phyloP scores from a whole-genome alignment of 2,329 filamentous ascomycete genomes.

The Ascochyta rabiei region DNA sequence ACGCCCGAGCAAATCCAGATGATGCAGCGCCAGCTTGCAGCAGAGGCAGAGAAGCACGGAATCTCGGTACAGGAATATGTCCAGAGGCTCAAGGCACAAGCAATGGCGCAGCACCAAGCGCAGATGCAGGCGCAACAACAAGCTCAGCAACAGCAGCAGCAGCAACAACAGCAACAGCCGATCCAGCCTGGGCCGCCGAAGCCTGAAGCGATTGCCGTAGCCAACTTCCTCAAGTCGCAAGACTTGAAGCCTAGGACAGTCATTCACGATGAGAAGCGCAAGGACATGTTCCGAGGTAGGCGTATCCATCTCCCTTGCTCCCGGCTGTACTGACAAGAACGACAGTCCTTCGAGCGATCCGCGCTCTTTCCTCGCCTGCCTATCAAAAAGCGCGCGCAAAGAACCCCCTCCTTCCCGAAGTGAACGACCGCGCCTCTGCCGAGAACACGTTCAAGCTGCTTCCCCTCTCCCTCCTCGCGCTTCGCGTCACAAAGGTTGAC shows the following conservation, averaged over 20 bases:
- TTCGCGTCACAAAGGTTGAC: slow-evolving; percentile 85
- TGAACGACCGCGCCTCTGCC: slow-evolving; percentile 85
- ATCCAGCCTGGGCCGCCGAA: slow-evolving; percentile 82
- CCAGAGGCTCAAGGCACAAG: slow-evolving; percentile 58
- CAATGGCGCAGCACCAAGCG: slow-evolving; percentile 62
- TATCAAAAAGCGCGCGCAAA: slow-evolving; percentile 89
- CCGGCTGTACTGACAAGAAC: background rate
- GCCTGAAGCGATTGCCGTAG: slow-evolving; percentile 85
- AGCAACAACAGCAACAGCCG: slow-evolving; percentile 58
- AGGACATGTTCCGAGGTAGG: slow-evolving; percentile 95
- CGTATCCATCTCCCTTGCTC: background rate
- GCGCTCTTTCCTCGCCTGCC: slow-evolving; percentile 83
- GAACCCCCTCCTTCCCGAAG: slow-evolving; percentile 85
- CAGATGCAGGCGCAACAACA: slow-evolving; percentile 36
- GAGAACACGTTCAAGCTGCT: slow-evolving; percentile 95
- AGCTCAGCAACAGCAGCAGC: slow-evolving; percentile 46
- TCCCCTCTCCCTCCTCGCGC: slow-evolving; percentile 89
- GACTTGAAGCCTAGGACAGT: slow-evolving; percentile 88
- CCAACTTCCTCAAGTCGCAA: slow-evolving; percentile 83
- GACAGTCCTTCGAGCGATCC: slow-evolving; percentile 91
- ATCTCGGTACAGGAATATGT: slow-evolving; percentile 87
- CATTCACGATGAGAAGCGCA: slow-evolving; percentile 93
- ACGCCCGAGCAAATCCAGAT: slow-evolving; percentile 82
- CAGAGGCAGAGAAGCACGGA: slow-evolving; percentile 82
- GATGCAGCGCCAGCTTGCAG: slow-evolving; percentile 82